Base-by-base conservation (phyloP, 192 early-diverging fungal genomes). In the Coemansia reversa region DNA sequence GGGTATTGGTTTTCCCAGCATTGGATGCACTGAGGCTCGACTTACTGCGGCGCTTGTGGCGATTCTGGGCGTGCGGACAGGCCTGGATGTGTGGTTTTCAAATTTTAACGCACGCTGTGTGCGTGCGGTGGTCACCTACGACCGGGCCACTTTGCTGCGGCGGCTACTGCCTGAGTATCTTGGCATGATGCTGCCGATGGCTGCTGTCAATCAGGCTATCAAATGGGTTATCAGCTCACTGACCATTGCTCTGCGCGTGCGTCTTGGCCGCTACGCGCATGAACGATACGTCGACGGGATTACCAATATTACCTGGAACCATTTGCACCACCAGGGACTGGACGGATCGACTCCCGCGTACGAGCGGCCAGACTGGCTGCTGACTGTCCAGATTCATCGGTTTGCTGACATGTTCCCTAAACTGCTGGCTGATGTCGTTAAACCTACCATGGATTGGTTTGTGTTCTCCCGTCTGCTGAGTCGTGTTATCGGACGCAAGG, bases 371-470 rank as follows among this genome's bases (percentile, higher is more conserved):
- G 74, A 76, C 67, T 82, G 79, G 79, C 79, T 82, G 63, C 67
- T 82, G 48, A 76, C 79, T 0, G 74, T 82, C 51, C 79, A 82
- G 64, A 76, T 82, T 51, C 79, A 82, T 61, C 30, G 79, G 24
- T 82, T 82, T n/a, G 73, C 79, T 1, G 74, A 82, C 50, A 82
- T 82, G 79, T 52, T 82, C 30, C 79, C 79, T 29, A 56, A 74
- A 27, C 67, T 82, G 49, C 27, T 82, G 11, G 73, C 79, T 7
- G 79, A 76, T 55, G 73, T 82, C 12, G 58, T 76, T 56, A 82
- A 82, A 58, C 79, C 79, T 4, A 70, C 79, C 0, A 54, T 82
- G 12, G 79, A 82, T 64, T 76, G 73, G 79, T 72, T 70, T 42
- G 79, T 82, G 48, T 82, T 82, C 42, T 76, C 79, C 4, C 66